Evolutionary conservation across 1,284 basidiomycete genomes (phyloP).

Genomic region (Dichomitus squalens): DNA sequence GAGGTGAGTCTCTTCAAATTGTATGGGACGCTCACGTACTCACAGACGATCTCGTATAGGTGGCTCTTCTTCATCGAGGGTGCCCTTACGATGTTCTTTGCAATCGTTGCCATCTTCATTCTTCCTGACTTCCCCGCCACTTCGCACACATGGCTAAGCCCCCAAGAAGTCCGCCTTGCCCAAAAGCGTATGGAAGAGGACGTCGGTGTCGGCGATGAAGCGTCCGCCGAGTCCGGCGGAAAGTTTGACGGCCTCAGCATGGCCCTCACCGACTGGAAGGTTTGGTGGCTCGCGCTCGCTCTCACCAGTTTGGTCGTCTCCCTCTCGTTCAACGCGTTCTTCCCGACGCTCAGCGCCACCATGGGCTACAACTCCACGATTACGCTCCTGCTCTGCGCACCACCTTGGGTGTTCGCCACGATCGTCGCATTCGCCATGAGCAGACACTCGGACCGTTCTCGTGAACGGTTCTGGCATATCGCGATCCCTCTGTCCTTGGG

Average conservation of each 20-base stretch:
- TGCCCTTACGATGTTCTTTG: constrained; percentile 64
- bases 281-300: constrained; percentile 70
- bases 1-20: constrained; percentile 44
- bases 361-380: constrained; percentile 67
- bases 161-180: constrained; percentile 66
- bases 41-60: constrained; percentile 34
- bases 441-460: constrained; percentile 66
- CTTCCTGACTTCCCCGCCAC: constrained; percentile 78
- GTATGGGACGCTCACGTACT: not conserved
- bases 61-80: constrained; percentile 83
- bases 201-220: constrained; percentile 50
- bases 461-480: constrained; percentile 70
- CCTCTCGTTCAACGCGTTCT: constrained; percentile 75
- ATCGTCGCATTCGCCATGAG: constrained; percentile 49
- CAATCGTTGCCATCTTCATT: constrained; percentile 62
- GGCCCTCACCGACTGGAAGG: constrained; percentile 71
- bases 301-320: constrained; percentile 58
- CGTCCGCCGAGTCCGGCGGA: constrained; percentile 37
- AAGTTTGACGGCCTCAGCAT: constrained; percentile 51
- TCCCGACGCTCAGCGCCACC: constrained; percentile 70
- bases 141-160: constrained; percentile 56
- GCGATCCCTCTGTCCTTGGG: constrained; percentile 55
- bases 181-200: constrained; percentile 76
- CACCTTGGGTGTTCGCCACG: constrained; percentile 76
- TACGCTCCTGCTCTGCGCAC: constrained; percentile 75